Evolutionary conservation across 1,139 yeast genomes (phyloP), one percentile per base, ranked within the genome.

Genomic region (Casaregolazyma suthepensis): DNA sequence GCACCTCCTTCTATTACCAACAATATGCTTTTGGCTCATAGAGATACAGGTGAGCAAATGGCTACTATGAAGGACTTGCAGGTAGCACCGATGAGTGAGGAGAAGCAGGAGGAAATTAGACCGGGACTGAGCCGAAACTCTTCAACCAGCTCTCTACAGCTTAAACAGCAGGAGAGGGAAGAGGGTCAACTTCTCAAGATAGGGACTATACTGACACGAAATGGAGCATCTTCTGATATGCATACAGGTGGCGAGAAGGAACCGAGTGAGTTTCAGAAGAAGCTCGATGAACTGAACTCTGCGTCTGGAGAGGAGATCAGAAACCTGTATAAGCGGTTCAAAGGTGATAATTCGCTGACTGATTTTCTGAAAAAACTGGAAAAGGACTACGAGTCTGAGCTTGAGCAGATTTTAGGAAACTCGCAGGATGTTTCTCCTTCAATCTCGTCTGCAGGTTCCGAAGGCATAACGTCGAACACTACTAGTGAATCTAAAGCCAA

Each of bases 171-270:
- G 66, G 96, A 89, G 63, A 82, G 83, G 58, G 97, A 90, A 68
- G 97, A 90, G 74, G 97, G 96, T 60, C 96, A 87, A 64, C 77
- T 89, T 58, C 96, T 88, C 69, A 82, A 86, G 69, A 81, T 88
- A 81, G 95, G 95, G 15, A 59, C 70, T 10, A 63, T 62, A 49
- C 59, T 40, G 7, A 13, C 31, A 26, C 17, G 43, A 26, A 19
- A 29, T 15, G 26, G 35, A 19, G 22, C 40, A 15, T 15, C 17
- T 18, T 5, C 20, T 5, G 42, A 45, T 4, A 50, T 45, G 13
- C 53, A 48, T 12, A 46, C 43, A 0, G 49, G 48, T 3, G 50
- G 45, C 2, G 44, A 9, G 2, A 35, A 37, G 4, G 42, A n/a
- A 9, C 37, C 31, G 19, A 37, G 19, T 43, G 37, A 31, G 13